These are phyloP conservation scores for Trametes meyenii DNA, from an alignment of 768 basidiomycete genomes.

Conservation along the genomic window DNA sequence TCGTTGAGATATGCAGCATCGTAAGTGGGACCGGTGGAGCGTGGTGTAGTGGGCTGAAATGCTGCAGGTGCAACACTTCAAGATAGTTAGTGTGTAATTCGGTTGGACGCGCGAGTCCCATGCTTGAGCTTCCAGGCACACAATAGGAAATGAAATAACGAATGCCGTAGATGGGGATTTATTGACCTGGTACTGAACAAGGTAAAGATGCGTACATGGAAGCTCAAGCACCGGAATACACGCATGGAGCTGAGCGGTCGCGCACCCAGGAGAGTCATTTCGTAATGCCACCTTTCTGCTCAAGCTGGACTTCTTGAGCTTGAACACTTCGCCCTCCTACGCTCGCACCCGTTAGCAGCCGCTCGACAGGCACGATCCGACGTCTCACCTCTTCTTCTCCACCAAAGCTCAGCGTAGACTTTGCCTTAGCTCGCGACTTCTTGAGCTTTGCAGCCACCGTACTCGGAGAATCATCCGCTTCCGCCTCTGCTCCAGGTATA, in stretches of 20 bases:
- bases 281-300: constrained; percentile 67
- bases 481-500: constrained; percentile 31
- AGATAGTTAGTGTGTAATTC: not conserved
- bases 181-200: not conserved
- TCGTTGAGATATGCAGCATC: constrained; percentile 73
- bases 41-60: constrained; percentile 52
- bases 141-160: constrained; percentile 4
- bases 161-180: not conserved
- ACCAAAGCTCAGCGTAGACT: constrained; percentile 79
- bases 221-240: constrained; percentile 13
- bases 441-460: constrained; percentile 68
- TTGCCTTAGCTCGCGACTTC: constrained; percentile 61
- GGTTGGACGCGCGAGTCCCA: too few relatives aligned
- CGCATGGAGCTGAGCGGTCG: not conserved
- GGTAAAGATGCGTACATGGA: constrained; percentile 15
- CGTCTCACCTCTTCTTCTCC: constrained; percentile 60
- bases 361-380: constrained; percentile 8
- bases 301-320: constrained; percentile 80
- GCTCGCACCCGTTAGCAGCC: constrained; percentile 34
- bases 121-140: constrained; percentile 21
- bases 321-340: constrained; percentile 68
- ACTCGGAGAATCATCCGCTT: constrained; percentile 56
- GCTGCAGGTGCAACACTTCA: constrained; percentile 39
- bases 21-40: constrained; percentile 59
- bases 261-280: constrained; percentile 36